Base-by-base conservation (phyloP, 305 asterid genomes). In the Fraxinus greggii region DNA sequence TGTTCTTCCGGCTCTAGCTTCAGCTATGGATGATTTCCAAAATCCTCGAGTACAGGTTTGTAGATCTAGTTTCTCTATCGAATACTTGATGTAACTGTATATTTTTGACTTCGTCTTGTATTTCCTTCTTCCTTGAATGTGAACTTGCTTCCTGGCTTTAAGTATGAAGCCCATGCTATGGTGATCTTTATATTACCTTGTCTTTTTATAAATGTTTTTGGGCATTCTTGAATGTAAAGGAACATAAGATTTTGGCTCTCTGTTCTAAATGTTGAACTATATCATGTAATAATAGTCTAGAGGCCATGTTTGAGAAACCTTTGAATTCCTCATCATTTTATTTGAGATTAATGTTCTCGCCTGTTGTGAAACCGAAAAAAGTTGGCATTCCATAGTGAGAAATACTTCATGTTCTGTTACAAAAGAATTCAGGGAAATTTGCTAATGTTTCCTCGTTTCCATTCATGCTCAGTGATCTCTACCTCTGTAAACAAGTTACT, bases 31-130 rank as follows among this genome's bases (percentile, higher is more conserved):
- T 86, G 99, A 95, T 86, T 89, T 92, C 84, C 97, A 92, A 83
- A 95, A 92, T 86, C 98, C 99, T 48, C 89, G 99, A 87, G 99
- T 95, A 13, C 97, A 93, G 97, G 98, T 93, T 59, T 85, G 94
- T 74, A 38, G n/a, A 36, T 15, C 36, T 32, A 35, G 77, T 79
- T 80, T 32, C 7, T 67, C 70, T 32, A 33, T 36, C 15, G 10
- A 36, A 5, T 54, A 54, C 35, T 79, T 42, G 15, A 29, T 69
- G 2, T 1, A 69, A 69, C 7, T 29, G 83, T 84, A 28, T 35
- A 26, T 4, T 72, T 54, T 13, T 59, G 67, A 79, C 36, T 42
- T 80, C n/a, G 21, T 31, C 3, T 81, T 75, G 45, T 67, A 61
- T 17, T 31, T 26, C 8, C 38, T 80, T 32, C 33, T 29, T 79